Conservation (phyloP, 2,329 filamentous ascomycete species). For the Aspergillus pseudonomiae region DNA sequence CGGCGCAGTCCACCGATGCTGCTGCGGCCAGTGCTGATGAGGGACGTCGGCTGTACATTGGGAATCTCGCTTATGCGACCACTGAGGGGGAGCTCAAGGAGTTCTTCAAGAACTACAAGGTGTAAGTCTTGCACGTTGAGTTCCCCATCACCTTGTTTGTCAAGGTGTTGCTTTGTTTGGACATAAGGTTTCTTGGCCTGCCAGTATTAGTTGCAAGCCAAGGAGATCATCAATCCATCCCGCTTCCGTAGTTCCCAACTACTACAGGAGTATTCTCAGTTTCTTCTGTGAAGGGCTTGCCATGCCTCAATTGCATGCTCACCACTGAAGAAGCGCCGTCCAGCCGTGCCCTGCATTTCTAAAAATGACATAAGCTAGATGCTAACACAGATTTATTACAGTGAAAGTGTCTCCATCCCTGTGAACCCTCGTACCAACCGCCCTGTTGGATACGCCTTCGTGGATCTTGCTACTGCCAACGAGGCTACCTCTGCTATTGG, state of each 20-base stretch:
- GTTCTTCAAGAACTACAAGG: constrained; percentile 99
- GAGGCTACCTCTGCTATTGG: constrained; percentile 95
- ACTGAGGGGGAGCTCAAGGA: constrained; percentile 99
- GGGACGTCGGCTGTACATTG: constrained; percentile 99
- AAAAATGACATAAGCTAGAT: neutral
- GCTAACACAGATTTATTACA: constrained; percentile 51
- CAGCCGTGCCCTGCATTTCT: neutral
- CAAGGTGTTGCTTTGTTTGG: constrained; percentile 9
- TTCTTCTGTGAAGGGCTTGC: neutral
- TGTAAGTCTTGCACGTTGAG: constrained; percentile 67
- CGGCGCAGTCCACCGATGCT: constrained; percentile 74
- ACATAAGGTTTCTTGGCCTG: constrained; percentile 5
- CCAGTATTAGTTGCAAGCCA: neutral
- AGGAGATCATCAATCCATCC: neutral
- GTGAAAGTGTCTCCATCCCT: constrained; percentile 97
- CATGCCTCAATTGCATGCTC: neutral
- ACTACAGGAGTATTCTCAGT: neutral
- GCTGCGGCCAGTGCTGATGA: constrained; percentile 96
- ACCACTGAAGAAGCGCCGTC: neutral
- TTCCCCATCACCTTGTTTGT: constrained; percentile 15
- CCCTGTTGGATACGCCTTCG: constrained; percentile 97
- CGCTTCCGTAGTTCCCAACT: neutral
- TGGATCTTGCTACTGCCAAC: constrained; percentile 90
- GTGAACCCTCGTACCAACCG: constrained; percentile 99
- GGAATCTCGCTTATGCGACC: constrained; percentile 99